phyloP scores from a whole-genome alignment of 2,329 filamentous ascomycete genomes.

The Polytolypa hystricis region DNA sequence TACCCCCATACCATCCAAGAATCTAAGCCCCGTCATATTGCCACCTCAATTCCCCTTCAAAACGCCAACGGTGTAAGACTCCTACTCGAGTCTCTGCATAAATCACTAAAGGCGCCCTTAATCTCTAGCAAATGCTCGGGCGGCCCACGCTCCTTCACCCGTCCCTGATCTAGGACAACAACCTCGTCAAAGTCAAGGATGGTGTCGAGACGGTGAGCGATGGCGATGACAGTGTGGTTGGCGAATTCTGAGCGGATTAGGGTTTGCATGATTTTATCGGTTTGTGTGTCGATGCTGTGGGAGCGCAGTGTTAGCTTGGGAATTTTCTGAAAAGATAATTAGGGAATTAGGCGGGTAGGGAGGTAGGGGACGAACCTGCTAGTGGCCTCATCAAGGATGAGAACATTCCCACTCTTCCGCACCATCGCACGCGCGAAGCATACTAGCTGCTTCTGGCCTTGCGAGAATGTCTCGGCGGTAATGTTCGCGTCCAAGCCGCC shows the following conservation, averaged over 20 bases:
- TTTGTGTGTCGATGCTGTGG: conserved; percentile 47
- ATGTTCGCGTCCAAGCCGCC: conserved; percentile 1
- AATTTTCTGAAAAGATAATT: background rate
- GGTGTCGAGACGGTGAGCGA: conserved; percentile 45
- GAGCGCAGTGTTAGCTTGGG: background rate
- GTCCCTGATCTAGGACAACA: conserved; percentile 26
- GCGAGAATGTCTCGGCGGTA: background rate
- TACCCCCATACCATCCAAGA: too few relatives aligned
- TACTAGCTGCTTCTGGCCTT: conserved; percentile 4
- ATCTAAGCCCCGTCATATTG: too few relatives aligned
- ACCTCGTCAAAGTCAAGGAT: conserved; percentile 31
- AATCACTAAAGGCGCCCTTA: too few relatives aligned
- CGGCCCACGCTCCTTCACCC: conserved; percentile 26
- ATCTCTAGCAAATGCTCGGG: too few relatives aligned
- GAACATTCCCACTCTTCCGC: background rate
- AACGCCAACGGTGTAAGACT: too few relatives aligned
- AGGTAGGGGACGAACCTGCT: conserved; percentile 1
- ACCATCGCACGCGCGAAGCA: conserved; percentile 1
- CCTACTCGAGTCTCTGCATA: too few relatives aligned
- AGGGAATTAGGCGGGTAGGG: too few relatives aligned
- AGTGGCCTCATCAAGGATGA: background rate
- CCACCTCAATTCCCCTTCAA: too few relatives aligned
- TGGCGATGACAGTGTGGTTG: conserved; percentile 48
- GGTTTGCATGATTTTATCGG: conserved; percentile 47
- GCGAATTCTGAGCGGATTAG: conserved; percentile 44